Conservation (phyloP, 805 yeast genomes). For the Lipomyces orientalis region DNA sequence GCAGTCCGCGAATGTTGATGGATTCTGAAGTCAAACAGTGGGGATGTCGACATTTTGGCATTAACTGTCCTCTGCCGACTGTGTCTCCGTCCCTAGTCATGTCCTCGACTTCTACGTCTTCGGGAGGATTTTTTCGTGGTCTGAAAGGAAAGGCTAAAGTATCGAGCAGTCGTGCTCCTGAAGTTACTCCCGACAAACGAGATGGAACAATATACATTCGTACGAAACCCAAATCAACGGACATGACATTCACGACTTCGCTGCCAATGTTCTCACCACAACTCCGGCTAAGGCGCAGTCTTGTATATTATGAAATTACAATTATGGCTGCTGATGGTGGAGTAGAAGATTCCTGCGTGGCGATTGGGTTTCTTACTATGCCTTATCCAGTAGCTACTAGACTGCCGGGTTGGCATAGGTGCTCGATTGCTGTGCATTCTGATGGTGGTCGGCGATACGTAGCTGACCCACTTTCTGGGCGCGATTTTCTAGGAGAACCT, state of each 20-base stretch:
- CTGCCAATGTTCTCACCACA: constrained; percentile 22
- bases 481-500: constrained; percentile 32
- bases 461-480: constrained; percentile 39
- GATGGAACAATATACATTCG: constrained; percentile 11
- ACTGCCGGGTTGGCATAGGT: constrained; percentile 44
- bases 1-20: neutral
- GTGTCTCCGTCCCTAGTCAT: neutral
- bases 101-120: neutral
- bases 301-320: constrained; percentile 40
- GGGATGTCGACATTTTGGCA: neutral
- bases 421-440: constrained; percentile 42
- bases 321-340: constrained; percentile 35
- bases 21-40: neutral
- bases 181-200: neutral
- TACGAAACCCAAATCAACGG: constrained; percentile 18
- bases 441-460: constrained; percentile 43
- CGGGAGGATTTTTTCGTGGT: too few species aligned
- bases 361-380: constrained; percentile 40
- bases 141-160: neutral
- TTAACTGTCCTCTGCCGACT: neutral
- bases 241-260: constrained; percentile 21
- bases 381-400: constrained; percentile 42
- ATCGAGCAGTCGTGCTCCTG: neutral
- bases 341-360: constrained; percentile 38
- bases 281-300: neutral